Conservation (phyloP, 2,329 filamentous ascomycete species). For the Nannizzia gypsea region DNA sequence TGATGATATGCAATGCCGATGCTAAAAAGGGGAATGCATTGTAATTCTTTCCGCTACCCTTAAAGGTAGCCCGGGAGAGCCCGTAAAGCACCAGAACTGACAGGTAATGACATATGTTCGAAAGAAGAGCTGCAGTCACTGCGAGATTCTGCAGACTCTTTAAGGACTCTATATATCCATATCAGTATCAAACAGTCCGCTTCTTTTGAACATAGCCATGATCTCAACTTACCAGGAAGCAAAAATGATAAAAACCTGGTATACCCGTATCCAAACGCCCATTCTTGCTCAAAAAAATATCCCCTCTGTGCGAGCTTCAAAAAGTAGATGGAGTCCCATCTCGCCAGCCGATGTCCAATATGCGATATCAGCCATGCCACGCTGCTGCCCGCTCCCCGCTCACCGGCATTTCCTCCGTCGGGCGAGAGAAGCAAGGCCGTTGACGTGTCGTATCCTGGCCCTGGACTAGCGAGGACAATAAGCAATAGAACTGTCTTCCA, state of each 20-base stretch:
- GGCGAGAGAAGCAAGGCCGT: conserved; percentile 36
- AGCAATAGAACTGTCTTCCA: conserved; percentile 48
- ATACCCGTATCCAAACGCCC: conserved; percentile 52
- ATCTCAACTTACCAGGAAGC: conserved; percentile 21
- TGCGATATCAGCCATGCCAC: background rate
- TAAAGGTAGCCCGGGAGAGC: conserved; percentile 49
- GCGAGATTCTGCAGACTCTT: conserved; percentile 13
- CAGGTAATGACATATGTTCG: conserved; percentile 63
- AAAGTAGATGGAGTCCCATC: conserved; percentile 55
- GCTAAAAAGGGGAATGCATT: conserved; percentile 44
- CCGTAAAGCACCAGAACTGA: conserved; percentile 62
- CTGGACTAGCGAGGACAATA: conserved; percentile 41
- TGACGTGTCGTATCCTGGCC: conserved; percentile 53
- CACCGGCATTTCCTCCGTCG: background rate
- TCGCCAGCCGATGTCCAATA: conserved; percentile 34
- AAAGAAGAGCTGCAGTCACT: conserved; percentile 52
- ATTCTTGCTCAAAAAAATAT: conserved; percentile 52
- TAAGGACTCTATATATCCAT: background rate
- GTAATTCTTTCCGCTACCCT: conserved; percentile 18
- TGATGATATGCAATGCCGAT: conserved; percentile 65
- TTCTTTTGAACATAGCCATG: background rate
- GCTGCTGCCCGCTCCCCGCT: background rate
- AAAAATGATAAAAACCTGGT: conserved; percentile 34
- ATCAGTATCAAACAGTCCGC: background rate
- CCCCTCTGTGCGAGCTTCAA: conserved; percentile 42